Evolutionary conservation across 345 rosid species (phyloP).

Genomic region (Citrus unshiu): DNA sequence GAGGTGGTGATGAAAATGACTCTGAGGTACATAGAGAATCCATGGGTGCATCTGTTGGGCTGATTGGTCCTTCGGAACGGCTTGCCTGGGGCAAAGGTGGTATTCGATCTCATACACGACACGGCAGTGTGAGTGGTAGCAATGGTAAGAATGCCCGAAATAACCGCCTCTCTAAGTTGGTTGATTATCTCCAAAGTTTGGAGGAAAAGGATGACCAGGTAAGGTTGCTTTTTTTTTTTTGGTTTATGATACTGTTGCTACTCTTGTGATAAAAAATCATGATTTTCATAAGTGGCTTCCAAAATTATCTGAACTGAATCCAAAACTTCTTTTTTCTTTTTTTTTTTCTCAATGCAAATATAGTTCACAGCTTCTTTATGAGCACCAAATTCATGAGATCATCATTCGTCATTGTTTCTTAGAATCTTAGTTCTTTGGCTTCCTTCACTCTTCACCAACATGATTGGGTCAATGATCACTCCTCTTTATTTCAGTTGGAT

Average conservation of each 20-base stretch:
- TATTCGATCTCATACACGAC: conserved; percentile 43
- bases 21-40: conserved; percentile 36
- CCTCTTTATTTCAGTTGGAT: conserved; percentile 32
- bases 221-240: not conserved
- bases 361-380: not conserved
- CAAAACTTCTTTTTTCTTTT: not conserved
- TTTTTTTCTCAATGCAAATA: not conserved
- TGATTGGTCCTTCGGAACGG: conserved; percentile 39
- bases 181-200: conserved; percentile 30
- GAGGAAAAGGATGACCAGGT: conserved; percentile 46
- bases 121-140: conserved; percentile 36
- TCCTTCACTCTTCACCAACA: conserved; percentile 3
- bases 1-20: conserved; percentile 40
- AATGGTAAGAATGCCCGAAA: conserved; percentile 33
- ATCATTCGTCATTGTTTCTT: not conserved
- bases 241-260: not conserved
- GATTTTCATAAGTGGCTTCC: not conserved
- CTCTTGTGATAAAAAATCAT: not conserved
- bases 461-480: conserved; percentile 6
- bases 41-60: conserved; percentile 28
- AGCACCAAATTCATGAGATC: conserved; percentile 2
- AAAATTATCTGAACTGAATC: not conserved
- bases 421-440: not conserved
- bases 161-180: conserved; percentile 36
- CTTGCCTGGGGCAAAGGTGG: conserved; percentile 56